Evolutionary conservation across 176 grass and related monocot genomes (phyloP).

Genomic region (Poa annua): DNA sequence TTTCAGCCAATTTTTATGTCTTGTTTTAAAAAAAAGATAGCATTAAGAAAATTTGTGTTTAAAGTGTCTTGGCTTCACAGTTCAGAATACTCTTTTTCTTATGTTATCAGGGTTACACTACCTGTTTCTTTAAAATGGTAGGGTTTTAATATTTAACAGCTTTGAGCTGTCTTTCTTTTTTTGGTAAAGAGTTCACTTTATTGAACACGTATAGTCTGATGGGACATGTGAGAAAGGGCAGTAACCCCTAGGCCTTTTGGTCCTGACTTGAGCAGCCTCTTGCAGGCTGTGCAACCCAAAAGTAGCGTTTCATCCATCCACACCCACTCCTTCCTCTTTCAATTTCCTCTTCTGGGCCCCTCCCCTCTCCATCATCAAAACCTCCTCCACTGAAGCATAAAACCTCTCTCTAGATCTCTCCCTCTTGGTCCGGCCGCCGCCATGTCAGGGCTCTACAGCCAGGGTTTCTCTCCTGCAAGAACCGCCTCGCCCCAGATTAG

Average conservation of each 20-base stretch:
- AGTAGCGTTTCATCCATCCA: not conserved
- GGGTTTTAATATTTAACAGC: not conserved
- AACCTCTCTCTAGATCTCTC: constrained; percentile 6
- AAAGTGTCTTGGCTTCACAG: no score
- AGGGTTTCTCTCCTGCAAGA: constrained; percentile 79
- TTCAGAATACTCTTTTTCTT: no score
- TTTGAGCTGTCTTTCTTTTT: not conserved
- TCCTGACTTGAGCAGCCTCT: not conserved
- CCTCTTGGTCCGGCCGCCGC: constrained; percentile 24
- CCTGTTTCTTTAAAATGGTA: no score
- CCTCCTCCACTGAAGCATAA: not conserved
- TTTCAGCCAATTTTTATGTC: no score
- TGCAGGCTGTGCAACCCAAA: not conserved
- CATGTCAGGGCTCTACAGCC: constrained; percentile 87
- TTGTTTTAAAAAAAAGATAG: no score
- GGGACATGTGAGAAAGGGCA: not conserved
- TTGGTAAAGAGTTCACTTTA: no score
- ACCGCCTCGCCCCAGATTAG: constrained; percentile 82
- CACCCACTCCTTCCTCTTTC: not conserved
- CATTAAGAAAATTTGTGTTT: no score
- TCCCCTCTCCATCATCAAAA: constrained; percentile 21
- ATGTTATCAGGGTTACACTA: no score
- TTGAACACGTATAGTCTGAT: not conserved
- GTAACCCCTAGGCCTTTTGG: not conserved
- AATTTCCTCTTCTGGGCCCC: constrained; percentile 1